A percentile compares a stretch with the other conserved stretches of the same genome.
These are phyloP conservation scores for Truncatella angustata DNA, from an alignment of 2,329 filamentous ascomycete genomes.

Conservation along the genomic window DNA sequence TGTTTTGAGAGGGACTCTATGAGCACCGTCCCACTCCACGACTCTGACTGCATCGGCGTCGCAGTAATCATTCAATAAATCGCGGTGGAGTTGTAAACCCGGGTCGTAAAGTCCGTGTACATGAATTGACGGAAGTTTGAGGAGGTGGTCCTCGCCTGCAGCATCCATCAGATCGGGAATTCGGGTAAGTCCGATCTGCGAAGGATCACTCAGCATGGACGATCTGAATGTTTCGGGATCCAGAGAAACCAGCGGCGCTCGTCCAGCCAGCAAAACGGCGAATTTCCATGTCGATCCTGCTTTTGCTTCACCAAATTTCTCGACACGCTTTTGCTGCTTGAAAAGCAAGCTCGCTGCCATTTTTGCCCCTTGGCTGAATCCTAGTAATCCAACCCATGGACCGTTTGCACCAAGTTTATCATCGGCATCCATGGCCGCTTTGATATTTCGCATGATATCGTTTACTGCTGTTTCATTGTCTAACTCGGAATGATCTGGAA, in stretches of 20 bases:
- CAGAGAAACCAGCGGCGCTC: conserved; percentile 57
- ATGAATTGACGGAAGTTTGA: conserved; percentile 62
- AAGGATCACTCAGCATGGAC: conserved; percentile 23
- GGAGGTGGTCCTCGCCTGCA: conserved; percentile 38
- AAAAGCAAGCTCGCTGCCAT: conserved; percentile 58
- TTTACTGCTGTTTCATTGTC: conserved; percentile 42
- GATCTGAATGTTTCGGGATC: conserved; percentile 32
- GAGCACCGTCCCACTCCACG: conserved; percentile 72
- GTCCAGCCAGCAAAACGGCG: conserved; percentile 60
- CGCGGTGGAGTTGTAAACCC: conserved; percentile 57
- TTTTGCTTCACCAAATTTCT: conserved; percentile 28
- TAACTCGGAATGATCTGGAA: conserved; percentile 50
- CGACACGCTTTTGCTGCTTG: conserved; percentile 56
- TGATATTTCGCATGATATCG: conserved; percentile 38
- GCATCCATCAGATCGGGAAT: conserved; percentile 41
- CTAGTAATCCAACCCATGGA: conserved; percentile 58
- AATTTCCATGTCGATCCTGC: conserved; percentile 48
- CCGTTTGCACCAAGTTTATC: conserved; percentile 49
- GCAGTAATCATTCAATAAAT: conserved; percentile 59
- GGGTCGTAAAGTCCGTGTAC: conserved; percentile 64
- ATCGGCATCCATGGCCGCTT: conserved; percentile 50
- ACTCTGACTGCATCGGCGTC: conserved; percentile 50
- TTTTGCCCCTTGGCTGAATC: conserved; percentile 68
- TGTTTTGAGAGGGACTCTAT: conserved; percentile 68
- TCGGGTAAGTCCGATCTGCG: conserved; percentile 37